Evolutionary conservation across 2,329 filamentous ascomycete species (phyloP).

Genomic region (Cladosporium sp.): DNA sequence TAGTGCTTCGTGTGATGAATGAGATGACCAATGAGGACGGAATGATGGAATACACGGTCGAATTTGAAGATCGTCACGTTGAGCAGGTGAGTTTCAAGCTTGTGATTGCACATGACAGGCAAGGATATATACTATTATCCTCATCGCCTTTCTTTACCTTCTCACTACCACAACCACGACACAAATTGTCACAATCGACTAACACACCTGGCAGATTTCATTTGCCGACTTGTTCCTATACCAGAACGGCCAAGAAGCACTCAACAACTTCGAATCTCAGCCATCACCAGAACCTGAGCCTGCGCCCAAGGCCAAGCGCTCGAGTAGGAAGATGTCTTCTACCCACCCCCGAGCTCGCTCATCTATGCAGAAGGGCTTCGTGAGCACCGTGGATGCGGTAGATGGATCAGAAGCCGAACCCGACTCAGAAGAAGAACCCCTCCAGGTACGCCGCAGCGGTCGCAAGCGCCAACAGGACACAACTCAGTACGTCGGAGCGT

Average conservation of each 20-base stretch:
- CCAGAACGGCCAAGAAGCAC: conserved; percentile 44
- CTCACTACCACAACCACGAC: neutral
- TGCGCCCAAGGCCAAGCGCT: conserved; percentile 1
- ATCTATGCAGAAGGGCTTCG: conserved; percentile 19
- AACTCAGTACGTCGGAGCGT: conserved; percentile 21
- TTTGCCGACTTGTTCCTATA: conserved; percentile 43
- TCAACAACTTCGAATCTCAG: conserved; percentile 39
- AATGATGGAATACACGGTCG: conserved; percentile 37
- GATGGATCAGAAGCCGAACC: conserved; percentile 22
- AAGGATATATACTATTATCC: neutral
- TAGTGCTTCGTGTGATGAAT: conserved; percentile 38
- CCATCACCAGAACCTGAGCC: conserved; percentile 7
- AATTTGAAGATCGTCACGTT: conserved; percentile 36
- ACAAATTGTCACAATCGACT: neutral
- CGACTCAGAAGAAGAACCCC: conserved; percentile 17
- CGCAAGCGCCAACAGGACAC: conserved; percentile 22
- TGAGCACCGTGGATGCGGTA: conserved; percentile 26
- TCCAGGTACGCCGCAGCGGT: conserved; percentile 13
- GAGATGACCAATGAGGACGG: conserved; percentile 32
- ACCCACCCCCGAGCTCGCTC: conserved; percentile 18
- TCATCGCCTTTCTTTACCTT: neutral
- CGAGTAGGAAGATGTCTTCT: conserved; percentile 22
- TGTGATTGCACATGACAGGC: neutral
- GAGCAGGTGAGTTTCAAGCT: conserved; percentile 38
- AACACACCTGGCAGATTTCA: conserved; percentile 36